Conservation (phyloP, 129 eudicot genomes). For the Apium graveolens region DNA sequence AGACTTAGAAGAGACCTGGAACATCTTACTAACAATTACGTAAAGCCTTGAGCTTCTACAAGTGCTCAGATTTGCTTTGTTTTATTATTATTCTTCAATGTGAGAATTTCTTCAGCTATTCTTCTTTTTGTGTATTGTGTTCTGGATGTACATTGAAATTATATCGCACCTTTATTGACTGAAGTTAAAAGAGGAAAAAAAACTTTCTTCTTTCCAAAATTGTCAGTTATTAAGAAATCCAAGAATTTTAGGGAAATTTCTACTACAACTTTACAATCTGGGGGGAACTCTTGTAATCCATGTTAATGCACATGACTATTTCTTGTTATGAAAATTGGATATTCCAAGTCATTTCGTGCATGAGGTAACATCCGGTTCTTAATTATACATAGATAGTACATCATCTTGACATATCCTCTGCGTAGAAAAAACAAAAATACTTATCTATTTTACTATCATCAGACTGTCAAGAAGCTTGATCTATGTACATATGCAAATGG, state of each 20-base stretch:
- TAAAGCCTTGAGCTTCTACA: neutral
- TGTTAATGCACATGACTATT: neutral
- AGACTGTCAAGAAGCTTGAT: constrained; percentile 18
- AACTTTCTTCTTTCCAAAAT: neutral
- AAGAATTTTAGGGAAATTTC: neutral
- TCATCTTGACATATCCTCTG: constrained; percentile 21
- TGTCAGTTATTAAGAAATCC: neutral
- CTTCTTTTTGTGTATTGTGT: neutral
- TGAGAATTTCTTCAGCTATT: neutral
- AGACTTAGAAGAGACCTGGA: neutral
- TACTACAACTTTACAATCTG: neutral
- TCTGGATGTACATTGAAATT: neutral
- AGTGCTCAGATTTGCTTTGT: neutral
- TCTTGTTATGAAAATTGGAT: neutral
- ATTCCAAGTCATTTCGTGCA: neutral
- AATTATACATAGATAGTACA: constrained; percentile 9
- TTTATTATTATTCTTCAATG: neutral
- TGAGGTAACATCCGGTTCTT: neutral
- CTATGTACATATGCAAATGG: neutral
- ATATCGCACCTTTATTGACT: too few relatives aligned
- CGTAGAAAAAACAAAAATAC: constrained; percentile 4
- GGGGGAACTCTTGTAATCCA: neutral
- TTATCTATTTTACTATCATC: neutral
- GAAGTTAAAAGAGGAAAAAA: neutral
- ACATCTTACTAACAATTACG: neutral